Evolutionary conservation across 306 rosid genomes (phyloP), one percentile per base, ranked within the genome.

Genomic region (Inga leiocalycina): DNA sequence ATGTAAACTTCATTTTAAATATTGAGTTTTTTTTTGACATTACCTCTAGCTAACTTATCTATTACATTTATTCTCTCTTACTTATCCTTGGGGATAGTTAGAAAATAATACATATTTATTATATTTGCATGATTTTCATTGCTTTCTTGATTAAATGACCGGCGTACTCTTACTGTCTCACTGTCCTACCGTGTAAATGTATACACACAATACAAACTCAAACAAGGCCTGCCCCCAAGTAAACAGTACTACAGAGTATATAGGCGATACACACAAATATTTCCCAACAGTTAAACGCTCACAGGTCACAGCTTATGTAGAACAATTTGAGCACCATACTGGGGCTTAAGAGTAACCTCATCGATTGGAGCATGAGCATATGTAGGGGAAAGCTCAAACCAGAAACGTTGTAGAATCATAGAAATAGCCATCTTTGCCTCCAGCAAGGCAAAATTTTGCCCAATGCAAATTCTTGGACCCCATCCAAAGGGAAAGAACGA

Each of bases 391-490:
- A 88, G 91, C 81, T 88, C 84, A 78, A 85, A 88, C 2, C 86
- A 85, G 84, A 88, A 88, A 37, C 22, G 77, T 75, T 83, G 91
- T 24, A 88, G 74, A 74, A 88, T 81, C 84, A 88, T 22, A 43
- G 89, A 48, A 45, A 88, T 2, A 74, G 74, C 86, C 79, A 83
- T 61, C 48, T 88, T 85, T 56, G 84, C 87, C 83, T 88, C 91
- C 43, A 83, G 32, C 59, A 83, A 0, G 13, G 91, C 43, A 74
- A 88, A 92, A 74, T 86, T 90, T 80, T 88, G 92, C 12, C 92
- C 94, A 11, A 92, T 85, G 88, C 93, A 92, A 6, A 88, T 81
- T 54, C 97, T 75, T 37, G 91, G 94, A 77, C 92, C 97, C 82
- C 92, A 71, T 20, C 97, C 91, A 61, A 92, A 92, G 0, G 97